A percentile compares a stretch with the other conserved stretches of the same genome.
Evolutionary conservation across 2,329 filamentous ascomycete species (phyloP).

Genomic region (Penicillium brevicompactum): DNA sequence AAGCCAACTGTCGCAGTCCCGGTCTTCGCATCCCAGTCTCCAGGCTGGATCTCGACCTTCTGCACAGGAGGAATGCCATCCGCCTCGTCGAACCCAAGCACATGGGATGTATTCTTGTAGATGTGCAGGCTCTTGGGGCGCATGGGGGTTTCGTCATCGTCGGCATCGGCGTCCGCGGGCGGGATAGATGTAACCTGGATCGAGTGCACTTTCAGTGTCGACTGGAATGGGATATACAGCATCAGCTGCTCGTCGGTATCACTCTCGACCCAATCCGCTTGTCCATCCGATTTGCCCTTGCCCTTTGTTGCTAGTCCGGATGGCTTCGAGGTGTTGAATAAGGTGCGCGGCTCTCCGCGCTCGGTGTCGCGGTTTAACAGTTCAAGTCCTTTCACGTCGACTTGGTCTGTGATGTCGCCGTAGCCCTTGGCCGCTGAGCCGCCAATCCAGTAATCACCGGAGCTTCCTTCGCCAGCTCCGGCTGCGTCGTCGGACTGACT

Average conservation of each 20-base stretch:
- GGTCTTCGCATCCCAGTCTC: conserved; percentile 76
- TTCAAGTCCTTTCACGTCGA: conserved; percentile 79
- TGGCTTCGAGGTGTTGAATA: conserved; percentile 73
- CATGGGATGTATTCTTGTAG: conserved; percentile 85
- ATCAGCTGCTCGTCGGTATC: conserved; percentile 97
- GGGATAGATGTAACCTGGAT: conserved; percentile 81
- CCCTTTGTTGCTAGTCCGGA: conserved; percentile 54
- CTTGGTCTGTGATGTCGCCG: conserved; percentile 76
- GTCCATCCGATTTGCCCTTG: conserved; percentile 54
- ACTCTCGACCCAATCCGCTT: conserved; percentile 88
- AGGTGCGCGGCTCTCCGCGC: conserved; percentile 68
- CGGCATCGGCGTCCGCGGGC: conserved; percentile 50
- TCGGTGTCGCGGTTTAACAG: conserved; percentile 83
- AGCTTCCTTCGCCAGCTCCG: conserved; percentile 46
- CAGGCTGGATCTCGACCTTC: conserved; percentile 69
- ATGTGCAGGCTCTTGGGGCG: conserved; percentile 81
- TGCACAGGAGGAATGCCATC: conserved; percentile 84
- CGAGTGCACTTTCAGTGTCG: conserved; percentile 85
- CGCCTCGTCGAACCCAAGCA: conserved; percentile 92
- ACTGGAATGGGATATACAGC: conserved; percentile 87
- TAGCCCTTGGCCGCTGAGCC: conserved; percentile 78
- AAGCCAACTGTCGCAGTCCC: conserved; percentile 73
- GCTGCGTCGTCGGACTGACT: conserved; percentile 46
- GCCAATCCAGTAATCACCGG: conserved; percentile 67
- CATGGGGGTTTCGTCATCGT: conserved; percentile 73